phyloP scores from a whole-genome alignment of 164 flowering plant genomes.

The Vitis rupestris region DNA sequence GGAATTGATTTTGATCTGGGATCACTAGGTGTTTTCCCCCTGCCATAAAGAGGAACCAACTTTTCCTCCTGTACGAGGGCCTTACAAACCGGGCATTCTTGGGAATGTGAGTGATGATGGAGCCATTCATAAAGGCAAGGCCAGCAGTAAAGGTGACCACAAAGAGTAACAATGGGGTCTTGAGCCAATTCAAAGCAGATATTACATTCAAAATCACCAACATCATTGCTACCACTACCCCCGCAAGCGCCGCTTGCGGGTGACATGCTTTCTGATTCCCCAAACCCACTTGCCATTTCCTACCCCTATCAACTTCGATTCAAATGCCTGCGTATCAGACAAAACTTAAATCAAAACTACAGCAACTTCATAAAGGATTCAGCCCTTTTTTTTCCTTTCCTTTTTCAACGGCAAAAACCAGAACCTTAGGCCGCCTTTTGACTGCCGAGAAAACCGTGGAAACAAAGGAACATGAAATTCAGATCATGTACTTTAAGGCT shows the following conservation, averaged over 20 bases:
- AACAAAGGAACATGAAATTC: too few species aligned
- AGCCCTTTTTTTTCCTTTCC: too few species aligned
- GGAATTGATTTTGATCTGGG: constrained; percentile 68
- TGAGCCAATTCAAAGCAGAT: constrained; percentile 81
- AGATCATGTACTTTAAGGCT: too few species aligned
- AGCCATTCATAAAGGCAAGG: constrained; percentile 83
- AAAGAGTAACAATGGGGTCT: constrained; percentile 75
- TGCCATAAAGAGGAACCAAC: constrained; percentile 75
- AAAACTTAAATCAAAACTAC: too few species aligned
- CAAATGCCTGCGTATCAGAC: too few species aligned
- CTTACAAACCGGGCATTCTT: constrained; percentile 81
- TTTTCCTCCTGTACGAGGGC: constrained; percentile 69
- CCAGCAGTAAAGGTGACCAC: constrained; percentile 86
- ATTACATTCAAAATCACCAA: constrained; percentile 71
- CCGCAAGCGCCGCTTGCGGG: constrained; percentile 30
- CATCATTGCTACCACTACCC: constrained; percentile 38
- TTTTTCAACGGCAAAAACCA: too few species aligned
- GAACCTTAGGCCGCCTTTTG: too few species aligned
- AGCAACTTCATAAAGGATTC: too few species aligned
- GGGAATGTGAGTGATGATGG: constrained; percentile 56
- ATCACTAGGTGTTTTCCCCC: constrained; percentile 57
- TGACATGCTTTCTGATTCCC: constrained; percentile 26
- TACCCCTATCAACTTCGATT: not conserved
- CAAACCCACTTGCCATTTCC: constrained; percentile 31
- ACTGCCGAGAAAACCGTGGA: too few species aligned